phyloP scores from a whole-genome alignment of 2,329 filamentous ascomycete genomes.

The Ophiocordyceps camponoti-saundersi region DNA sequence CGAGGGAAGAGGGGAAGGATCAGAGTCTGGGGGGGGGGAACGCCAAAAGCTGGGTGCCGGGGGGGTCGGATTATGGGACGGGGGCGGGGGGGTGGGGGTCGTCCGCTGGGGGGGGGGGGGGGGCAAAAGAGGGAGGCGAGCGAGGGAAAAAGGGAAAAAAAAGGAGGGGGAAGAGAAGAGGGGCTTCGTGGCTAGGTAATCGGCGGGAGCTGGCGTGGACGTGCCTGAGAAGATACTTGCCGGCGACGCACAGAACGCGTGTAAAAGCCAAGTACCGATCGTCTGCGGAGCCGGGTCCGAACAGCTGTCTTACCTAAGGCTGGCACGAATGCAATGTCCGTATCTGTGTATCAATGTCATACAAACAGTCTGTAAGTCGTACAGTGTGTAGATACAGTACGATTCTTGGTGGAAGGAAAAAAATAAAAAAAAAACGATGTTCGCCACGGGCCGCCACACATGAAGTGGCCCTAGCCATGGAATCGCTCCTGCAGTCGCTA shows the following conservation, averaged over 20 bases:
- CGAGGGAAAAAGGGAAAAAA: constrained; percentile 5
- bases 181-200: constrained; percentile 14
- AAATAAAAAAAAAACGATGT: background rate
- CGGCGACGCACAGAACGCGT: background rate
- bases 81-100: constrained; percentile 9
- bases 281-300: background rate
- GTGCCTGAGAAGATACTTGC: background rate
- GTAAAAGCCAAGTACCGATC: background rate
- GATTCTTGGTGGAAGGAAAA: background rate
- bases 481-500: background rate
- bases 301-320: background rate
- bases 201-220: constrained; percentile 4
- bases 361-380: background rate
- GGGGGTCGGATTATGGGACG: constrained; percentile 6
- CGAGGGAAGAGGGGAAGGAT: constrained; percentile 4
- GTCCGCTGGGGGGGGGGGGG: constrained; percentile 4
- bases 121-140: constrained; percentile 5
- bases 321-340: background rate
- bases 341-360: no score
- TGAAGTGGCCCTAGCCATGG: background rate
- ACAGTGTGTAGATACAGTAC: background rate
- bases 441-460: background rate
- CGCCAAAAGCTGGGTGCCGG: constrained; percentile 3
- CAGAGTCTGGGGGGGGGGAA: constrained; percentile 2
- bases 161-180: constrained; percentile 3